Base-by-base conservation (phyloP, 2,329 filamentous ascomycete genomes). In the Curvularia sp. region DNA sequence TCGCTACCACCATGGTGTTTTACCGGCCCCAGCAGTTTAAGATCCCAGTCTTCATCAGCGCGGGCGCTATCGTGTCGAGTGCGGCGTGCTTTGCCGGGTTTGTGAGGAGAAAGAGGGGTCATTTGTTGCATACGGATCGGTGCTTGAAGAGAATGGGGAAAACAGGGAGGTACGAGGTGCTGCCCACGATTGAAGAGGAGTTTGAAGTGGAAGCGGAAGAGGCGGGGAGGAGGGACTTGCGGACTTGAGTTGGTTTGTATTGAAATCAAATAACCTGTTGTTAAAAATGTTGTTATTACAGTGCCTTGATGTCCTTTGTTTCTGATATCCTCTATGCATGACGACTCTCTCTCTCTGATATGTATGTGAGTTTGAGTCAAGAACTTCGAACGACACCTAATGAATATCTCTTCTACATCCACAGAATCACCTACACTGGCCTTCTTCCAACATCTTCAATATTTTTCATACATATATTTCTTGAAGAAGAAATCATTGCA, bases 1-100 rank as follows among this genome's bases (percentile, higher is more conserved):
- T 86, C 68, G 81, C 81, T 0, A 82, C 83, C 0, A 93, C 90
- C 0, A 86, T 91, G 58, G 70, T 88, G 4, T 91, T 88, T 60
- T 81, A 84, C 0, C 77, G 78, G 0, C 89, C 89, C 0, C 81
- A 84, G 3, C 82, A 90, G 66, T 93, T 93, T 71, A 79, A 80
- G 55, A 88, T 84, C 70, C 89, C 89, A 0, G 83, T 86, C 0
- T 72, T 84, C 6, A 81, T 91, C 47, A 89, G 85, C 55, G 80
- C 83, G 2, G 77, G 68, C 0, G 85, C 87, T 0, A 81, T 88
- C 0, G 79, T 75, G 2, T 48, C 74, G 0, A 83, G 85, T 0
- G 81, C 81, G 0, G 74, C 75, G 0, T 77, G 84, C 28, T 89
- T 88, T 68, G 81, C 86, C 0, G 71, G 73, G 0, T 89, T 86